Conservation (phyloP, 768 basidiomycete species). For the Russula sp. region DNA sequence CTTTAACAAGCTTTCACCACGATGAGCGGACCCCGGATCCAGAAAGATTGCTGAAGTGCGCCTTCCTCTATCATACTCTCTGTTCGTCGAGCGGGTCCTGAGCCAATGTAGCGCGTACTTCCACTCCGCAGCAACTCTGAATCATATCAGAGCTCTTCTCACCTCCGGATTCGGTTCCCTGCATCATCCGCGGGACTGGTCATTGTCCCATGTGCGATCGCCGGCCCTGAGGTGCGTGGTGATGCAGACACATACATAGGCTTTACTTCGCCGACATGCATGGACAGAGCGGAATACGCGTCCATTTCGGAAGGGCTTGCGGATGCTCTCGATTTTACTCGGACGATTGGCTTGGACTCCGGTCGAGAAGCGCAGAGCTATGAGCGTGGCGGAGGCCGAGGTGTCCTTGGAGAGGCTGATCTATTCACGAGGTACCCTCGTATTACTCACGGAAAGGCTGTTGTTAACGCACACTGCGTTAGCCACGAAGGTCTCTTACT, state of each 20-base stretch:
- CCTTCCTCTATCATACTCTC: neutral
- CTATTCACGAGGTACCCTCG: slow-evolving; percentile 74
- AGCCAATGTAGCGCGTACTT: slow-evolving; percentile 73
- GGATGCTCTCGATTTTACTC: slow-evolving; percentile 90
- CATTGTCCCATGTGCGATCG: slow-evolving; percentile 85
- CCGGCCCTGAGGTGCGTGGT: slow-evolving; percentile 56
- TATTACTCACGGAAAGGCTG: neutral
- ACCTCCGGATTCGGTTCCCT: slow-evolving; percentile 92
- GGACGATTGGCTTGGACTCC: slow-evolving; percentile 74
- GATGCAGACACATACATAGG: neutral
- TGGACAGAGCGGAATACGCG: slow-evolving; percentile 70
- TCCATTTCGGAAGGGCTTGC: slow-evolving; percentile 76
- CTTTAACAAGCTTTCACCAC: slow-evolving; percentile 47
- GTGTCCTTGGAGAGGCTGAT: slow-evolving; percentile 81
- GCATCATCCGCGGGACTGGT: slow-evolving; percentile 88
- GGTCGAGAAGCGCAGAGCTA: slow-evolving; percentile 43
- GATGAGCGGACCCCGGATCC: slow-evolving; percentile 87
- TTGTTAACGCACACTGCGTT: slow-evolving; percentile 2
- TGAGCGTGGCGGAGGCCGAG: slow-evolving; percentile 64
- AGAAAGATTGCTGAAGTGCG: slow-evolving; percentile 73
- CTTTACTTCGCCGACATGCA: neutral
- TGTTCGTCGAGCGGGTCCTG: neutral
- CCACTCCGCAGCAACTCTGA: slow-evolving; percentile 89
- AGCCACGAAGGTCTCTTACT: slow-evolving; percentile 94
- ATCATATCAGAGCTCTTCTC: slow-evolving; percentile 84